phyloP scores from a whole-genome alignment of 306 rosid species.

The Betula pendula region DNA sequence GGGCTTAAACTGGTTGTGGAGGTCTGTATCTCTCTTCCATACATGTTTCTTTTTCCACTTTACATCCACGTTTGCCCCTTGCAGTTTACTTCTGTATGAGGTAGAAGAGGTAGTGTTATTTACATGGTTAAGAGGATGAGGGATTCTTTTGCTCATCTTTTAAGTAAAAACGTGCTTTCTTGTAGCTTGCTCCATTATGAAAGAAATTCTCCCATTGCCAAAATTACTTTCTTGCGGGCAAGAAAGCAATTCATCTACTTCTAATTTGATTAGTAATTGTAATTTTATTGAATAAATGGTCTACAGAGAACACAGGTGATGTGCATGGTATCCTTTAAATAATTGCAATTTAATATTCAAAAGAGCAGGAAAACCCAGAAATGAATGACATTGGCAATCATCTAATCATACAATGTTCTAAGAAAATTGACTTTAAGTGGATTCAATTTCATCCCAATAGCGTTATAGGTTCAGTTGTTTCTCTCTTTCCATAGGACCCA shows the following conservation, averaged over 20 bases:
- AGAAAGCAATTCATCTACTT: background rate
- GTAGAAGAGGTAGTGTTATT: slow-evolving; percentile 1
- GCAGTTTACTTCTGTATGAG: slow-evolving; percentile 2
- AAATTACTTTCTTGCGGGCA: background rate
- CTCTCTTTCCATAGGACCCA: too few species aligned
- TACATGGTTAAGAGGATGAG: background rate
- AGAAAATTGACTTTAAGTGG: too few species aligned
- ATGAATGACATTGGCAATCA: too few species aligned
- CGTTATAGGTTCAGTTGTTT: too few species aligned
- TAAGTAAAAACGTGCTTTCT: background rate
- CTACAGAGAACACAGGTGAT: too few species aligned
- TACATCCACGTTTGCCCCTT: slow-evolving; percentile 3
- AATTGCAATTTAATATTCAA: too few species aligned
- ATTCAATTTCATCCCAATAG: too few species aligned
- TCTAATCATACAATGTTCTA: too few species aligned
- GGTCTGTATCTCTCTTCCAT: slow-evolving; percentile 51
- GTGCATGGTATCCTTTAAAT: too few species aligned
- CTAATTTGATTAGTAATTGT: background rate
- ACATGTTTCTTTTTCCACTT: slow-evolving; percentile 13
- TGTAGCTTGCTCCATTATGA: background rate
- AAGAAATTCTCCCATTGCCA: slow-evolving; percentile 1
- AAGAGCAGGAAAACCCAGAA: too few species aligned
- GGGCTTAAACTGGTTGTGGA: slow-evolving; percentile 81
- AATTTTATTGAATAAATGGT: too few species aligned
- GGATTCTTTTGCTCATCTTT: background rate